Base-by-base conservation (phyloP, 139 green algal species). In the Coelastrella sp. region DNA sequence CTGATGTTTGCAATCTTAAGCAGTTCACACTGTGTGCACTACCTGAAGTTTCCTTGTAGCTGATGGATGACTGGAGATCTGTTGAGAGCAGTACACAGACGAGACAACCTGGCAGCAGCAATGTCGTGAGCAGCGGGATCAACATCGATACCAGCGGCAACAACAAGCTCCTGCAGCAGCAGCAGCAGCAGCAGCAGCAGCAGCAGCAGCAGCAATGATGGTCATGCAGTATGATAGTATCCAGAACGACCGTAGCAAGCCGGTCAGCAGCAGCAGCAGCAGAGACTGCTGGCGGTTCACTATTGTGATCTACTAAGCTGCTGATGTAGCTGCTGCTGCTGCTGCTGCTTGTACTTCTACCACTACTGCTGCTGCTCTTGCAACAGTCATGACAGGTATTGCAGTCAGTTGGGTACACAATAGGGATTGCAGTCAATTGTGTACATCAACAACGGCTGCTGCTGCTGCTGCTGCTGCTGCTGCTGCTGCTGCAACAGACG, bases 111-210 rank as follows among this genome's bases (percentile, higher is more conserved):
- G 15, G 81, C 57, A 8, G 53, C 48, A 4, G 96, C 96, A 4
- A 98, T 81, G 5, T 25, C 45, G 37, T 95, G 95, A 0, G 96
- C 96, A 0, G 79, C 86, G 2, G 93, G 91, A 87, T 99, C 96
- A 2, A 95, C 75, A 85, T 99, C 96, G 34, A 99, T 91, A 13
- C 96, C 96, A 17, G 98, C 76, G 23, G 97, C 79, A 0, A 64
- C 81, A 19, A 85, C 9, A 78, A 98, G 59, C 86, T 98, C 95
- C 88, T 94, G 87, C 17, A 87, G 43, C 15, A 30, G 79, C 62
- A 64, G 21, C 71, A 63, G 38, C 48, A 80, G 15, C 66, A 45
- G 71, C 38, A 41, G 43, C 68, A 57, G 68, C 35, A 57, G 40
- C 40, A 78, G 68, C 23, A 71, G 50, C 51, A 71, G 51, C 17